Evolutionary conservation across 1,284 basidiomycete genomes (phyloP).

Genomic region (Sanghuangporus baumii): DNA sequence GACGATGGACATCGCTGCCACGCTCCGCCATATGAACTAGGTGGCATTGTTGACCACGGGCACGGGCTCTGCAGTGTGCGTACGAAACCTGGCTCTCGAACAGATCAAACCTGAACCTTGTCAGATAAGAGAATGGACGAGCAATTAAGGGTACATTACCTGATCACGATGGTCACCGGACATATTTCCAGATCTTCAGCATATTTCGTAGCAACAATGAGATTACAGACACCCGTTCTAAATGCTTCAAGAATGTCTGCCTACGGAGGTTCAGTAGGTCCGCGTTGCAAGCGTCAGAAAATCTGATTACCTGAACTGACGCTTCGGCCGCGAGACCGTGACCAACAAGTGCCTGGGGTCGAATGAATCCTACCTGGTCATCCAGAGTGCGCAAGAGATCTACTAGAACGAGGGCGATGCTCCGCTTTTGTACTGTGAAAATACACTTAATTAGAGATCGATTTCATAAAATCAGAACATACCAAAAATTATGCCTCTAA

Average conservation of each 20-base stretch:
- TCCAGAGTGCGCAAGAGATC: constrained; percentile 40
- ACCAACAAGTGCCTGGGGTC: constrained; percentile 32
- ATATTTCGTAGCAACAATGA: constrained; percentile 53
- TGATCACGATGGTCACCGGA: constrained; percentile 48
- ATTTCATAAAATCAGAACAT: not conserved
- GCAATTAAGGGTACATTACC: constrained; percentile 32
- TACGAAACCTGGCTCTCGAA: constrained; percentile 57
- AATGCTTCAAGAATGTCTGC: constrained; percentile 46
- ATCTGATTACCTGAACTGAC: constrained; percentile 23
- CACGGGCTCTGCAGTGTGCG: constrained; percentile 43
- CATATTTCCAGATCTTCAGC: constrained; percentile 54
- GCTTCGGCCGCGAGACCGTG: constrained; percentile 24
- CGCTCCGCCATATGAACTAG: constrained; percentile 60
- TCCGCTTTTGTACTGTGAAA: constrained; percentile 38
- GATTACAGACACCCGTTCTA: constrained; percentile 48
- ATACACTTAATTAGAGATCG: constrained; percentile 3
- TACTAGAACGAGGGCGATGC: constrained; percentile 40
- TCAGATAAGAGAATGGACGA: not conserved
- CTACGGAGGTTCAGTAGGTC: constrained; percentile 1
- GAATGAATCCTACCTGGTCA: constrained; percentile 37
- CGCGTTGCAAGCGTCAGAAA: constrained; percentile 13
- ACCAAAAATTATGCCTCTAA: constrained; percentile 67
- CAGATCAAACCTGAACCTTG: constrained; percentile 46
- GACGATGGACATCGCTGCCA: constrained; percentile 48
- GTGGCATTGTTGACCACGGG: constrained; percentile 41